Evolutionary conservation across 1,284 basidiomycete genomes (phyloP), one percentile per base, ranked within the genome.

Genomic region (Phlebopus sp.): DNA sequence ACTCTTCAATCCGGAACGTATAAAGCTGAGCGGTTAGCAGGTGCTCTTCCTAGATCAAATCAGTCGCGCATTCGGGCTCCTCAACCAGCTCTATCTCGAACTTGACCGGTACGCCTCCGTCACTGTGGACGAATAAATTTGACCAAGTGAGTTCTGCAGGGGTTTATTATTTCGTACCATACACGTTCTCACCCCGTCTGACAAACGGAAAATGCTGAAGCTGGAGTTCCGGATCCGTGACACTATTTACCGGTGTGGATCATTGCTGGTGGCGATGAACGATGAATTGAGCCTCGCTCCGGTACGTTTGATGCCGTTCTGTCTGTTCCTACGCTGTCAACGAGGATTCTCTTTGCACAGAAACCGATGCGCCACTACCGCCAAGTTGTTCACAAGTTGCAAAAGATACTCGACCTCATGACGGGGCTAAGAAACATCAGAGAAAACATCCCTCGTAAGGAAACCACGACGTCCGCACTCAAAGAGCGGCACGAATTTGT

Each of bases 271-370:
- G 18, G 71, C 72, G 1, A 77, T 79, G 75, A 58, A 70, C 44
- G 71, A 75, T 44, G 76, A 79, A 54, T 59, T 78, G 10, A 77
- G 77, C 49, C 66, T 79, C 4, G 59, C 76, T 19, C 76, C 77
- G n/a, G 77, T 77, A 50, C 41, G 74, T 57, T 40, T 29, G n/a
- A n/a, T n/a, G 23, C 3, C 4, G 6, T 23, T 23, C 21, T n/a
- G 15, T 17, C n/a, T 10, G 21, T 11, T 38, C 2, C 17, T 10
- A 18, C 17, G 15, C 35, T 34, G 35, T 14, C 7, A 9, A 31
- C 32, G 27, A 10, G 14, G 23, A 35, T n/a, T 8, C 13, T 29
- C 14, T 19, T 44, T 15, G 4, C 19, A 10, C 40, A 78, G 75
- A 78, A 78, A 73, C 76, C 77, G 8, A 69, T 77, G 57, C 62